Evolutionary conservation across 2,329 filamentous ascomycete genomes (phyloP).

Genomic region (Claviceps citrina): DNA sequence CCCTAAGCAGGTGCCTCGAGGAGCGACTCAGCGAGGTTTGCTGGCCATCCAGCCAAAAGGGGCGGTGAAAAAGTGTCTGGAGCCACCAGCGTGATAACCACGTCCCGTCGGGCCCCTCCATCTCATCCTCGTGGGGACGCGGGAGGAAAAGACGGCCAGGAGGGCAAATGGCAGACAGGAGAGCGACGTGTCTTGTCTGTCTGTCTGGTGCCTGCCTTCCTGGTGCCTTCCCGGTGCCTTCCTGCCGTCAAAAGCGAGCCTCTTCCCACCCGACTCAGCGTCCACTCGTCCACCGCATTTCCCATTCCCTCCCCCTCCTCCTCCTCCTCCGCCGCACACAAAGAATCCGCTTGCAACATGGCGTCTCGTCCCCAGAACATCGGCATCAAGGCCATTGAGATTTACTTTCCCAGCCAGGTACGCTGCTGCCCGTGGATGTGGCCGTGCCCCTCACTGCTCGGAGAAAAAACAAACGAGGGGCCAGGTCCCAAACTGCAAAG

Average conservation of each 20-base stretch:
- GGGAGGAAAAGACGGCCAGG: not conserved
- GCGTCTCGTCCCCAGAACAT: conserved; percentile 69
- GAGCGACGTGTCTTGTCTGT: too few relatives aligned
- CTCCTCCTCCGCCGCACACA: not conserved
- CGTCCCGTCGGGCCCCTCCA: not conserved
- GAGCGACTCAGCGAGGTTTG: too few relatives aligned
- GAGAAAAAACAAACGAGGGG: too few relatives aligned
- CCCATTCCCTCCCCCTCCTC: not conserved
- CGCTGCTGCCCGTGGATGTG: conserved; percentile 16
- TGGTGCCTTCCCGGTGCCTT: not conserved
- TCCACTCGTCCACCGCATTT: not conserved
- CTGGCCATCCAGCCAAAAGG: too few relatives aligned
- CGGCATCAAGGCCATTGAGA: conserved; percentile 84
- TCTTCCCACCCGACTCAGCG: conserved; percentile 4
- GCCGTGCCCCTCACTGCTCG: conserved; percentile 4
- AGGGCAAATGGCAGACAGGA: too few relatives aligned
- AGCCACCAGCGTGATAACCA: not conserved
- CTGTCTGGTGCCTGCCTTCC: not conserved
- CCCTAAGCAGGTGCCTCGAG: too few relatives aligned
- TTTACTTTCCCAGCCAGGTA: conserved; percentile 79
- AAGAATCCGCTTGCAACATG: conserved; percentile 33
- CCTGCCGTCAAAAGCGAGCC: conserved; percentile 3
- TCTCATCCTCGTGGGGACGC: not conserved
- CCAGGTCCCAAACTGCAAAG: conserved; percentile 2
- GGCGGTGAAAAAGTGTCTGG: conserved; percentile 8